Evolutionary conservation across 257 asterid genomes (phyloP).

Genomic region (Hygrophila difformis): DNA sequence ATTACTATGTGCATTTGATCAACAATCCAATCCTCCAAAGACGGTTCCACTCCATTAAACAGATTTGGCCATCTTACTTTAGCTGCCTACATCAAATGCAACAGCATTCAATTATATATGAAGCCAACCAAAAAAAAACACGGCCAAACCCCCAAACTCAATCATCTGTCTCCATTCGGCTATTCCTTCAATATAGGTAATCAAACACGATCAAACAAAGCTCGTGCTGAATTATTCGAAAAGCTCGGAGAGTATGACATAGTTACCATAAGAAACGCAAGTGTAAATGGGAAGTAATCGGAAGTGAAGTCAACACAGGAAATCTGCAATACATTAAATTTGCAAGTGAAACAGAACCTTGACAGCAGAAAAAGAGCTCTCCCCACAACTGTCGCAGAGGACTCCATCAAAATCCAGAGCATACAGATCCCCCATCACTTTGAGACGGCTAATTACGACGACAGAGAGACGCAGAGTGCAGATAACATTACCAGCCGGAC

Average conservation of each 20-base stretch:
- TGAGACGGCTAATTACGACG: too few species aligned
- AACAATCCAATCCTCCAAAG: slow-evolving; percentile 81
- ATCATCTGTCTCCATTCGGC: too few species aligned
- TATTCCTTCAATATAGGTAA: too few species aligned
- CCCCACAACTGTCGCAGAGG: slow-evolving; percentile 97
- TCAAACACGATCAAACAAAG: too few species aligned
- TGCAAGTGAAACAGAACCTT: slow-evolving; percentile 42
- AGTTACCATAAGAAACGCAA: too few species aligned
- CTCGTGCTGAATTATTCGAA: too few species aligned
- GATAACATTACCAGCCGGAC: too few species aligned
- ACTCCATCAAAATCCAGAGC: slow-evolving; percentile 97
- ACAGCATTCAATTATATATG: neutral
- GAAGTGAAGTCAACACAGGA: slow-evolving; percentile 17
- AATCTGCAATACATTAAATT: neutral
- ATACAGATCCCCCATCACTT: slow-evolving; percentile 76
- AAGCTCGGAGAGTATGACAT: too few species aligned
- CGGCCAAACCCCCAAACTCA: too few species aligned
- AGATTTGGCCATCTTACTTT: slow-evolving; percentile 83
- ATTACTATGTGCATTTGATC: slow-evolving; percentile 88
- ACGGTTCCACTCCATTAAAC: slow-evolving; percentile 56
- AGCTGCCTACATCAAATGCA: slow-evolving; percentile 96
- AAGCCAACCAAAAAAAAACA: slow-evolving; percentile 1
- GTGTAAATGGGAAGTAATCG: too few species aligned
- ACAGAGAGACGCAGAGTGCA: too few species aligned
- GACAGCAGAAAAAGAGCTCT: slow-evolving; percentile 91